Conservation (phyloP, 139 green algal genomes). For the Astrephomene gubernaculifera region DNA sequence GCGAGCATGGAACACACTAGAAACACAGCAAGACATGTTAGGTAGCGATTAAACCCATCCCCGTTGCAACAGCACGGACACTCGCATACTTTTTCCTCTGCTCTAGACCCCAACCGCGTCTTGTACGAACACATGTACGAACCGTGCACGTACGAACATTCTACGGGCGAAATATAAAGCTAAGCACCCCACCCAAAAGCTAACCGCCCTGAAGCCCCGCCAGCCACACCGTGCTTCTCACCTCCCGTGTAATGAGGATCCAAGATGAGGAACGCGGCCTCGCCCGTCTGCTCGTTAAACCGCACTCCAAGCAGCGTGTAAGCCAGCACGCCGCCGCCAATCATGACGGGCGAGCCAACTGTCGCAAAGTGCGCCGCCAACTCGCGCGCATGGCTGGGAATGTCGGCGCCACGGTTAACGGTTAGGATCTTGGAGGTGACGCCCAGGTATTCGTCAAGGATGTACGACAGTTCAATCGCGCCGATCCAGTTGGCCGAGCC, state of each 20-base stretch:
- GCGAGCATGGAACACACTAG: too few species aligned
- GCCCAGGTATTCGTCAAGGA: constrained; percentile 89
- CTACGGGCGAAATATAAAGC: too few species aligned
- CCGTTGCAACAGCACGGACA: too few species aligned
- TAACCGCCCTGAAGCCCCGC: too few species aligned
- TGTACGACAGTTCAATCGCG: constrained; percentile 92
- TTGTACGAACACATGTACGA: too few species aligned
- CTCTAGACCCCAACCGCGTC: too few species aligned
- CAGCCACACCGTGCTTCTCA: neutral
- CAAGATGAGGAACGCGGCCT: constrained; percentile 94
- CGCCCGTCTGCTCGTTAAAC: constrained; percentile 88
- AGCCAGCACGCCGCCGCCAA: constrained; percentile 94
- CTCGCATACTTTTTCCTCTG: too few species aligned
- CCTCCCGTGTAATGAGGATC: constrained; percentile 96
- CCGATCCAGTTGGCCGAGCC: constrained; percentile 94
- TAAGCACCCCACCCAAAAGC: too few species aligned
- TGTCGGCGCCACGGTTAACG: constrained; percentile 75
- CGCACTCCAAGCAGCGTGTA: constrained; percentile 96
- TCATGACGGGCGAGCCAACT: constrained; percentile 88
- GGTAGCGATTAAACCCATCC: too few species aligned
- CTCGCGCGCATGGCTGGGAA: constrained; percentile 80
- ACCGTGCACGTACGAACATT: too few species aligned
- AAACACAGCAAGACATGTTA: too few species aligned
- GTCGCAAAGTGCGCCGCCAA: constrained; percentile 90
- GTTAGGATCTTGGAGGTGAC: constrained; percentile 74